Evolutionary conservation across 495 filamentous ascomycete species (phyloP), one percentile per base, ranked within the genome.

Genomic region (Clohesyomyces aquaticus): DNA sequence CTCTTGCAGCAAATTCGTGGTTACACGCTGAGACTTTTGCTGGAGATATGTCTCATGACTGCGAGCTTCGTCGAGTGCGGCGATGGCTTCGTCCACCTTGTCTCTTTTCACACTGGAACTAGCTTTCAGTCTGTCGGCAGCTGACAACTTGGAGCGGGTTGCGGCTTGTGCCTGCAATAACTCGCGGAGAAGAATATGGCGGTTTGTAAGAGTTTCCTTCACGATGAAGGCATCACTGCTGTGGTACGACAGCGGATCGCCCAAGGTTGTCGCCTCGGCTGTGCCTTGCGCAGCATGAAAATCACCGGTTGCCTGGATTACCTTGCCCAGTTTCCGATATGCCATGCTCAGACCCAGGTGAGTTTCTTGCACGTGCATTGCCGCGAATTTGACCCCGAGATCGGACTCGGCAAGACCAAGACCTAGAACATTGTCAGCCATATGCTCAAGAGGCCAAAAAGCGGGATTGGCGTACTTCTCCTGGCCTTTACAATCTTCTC

Each of bases 201-300:
- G 88, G 77, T 99, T 99, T 19, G 95, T 99, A 66, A 99, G 83
- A 22, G 93, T 97, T 72, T 99, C 95, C 76, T 99, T 99, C 66
- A 99, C 95, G 71, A 98, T 96, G 73, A 98, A 94, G 23, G 95
- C 91, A 72, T 99, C 94, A 14, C 88, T 87, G 25, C 92, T 96
- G 76, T 99, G 93, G 73, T 99, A 98, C 63, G 89, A 88, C 54
- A 99, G 84, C 6, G 95, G 91, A 69, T 98, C 95, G 48, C 90
- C 91, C 47, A 99, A 82, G 0, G 93, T 97, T 1, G 93, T 96
- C 6, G 95, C 95, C 76, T 99, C 95, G 16, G 91, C 91, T 10
- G 95, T 99, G 29, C 90, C 95, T 77, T 99, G 95, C 9, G 93
- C 93, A n/a, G 93, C 92, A 73, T 98, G 95, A 68, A 85, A 96